These are phyloP conservation scores for Aciculosporium take DNA, from an alignment of 2,329 filamentous ascomycete genomes.

Conservation along the genomic window DNA sequence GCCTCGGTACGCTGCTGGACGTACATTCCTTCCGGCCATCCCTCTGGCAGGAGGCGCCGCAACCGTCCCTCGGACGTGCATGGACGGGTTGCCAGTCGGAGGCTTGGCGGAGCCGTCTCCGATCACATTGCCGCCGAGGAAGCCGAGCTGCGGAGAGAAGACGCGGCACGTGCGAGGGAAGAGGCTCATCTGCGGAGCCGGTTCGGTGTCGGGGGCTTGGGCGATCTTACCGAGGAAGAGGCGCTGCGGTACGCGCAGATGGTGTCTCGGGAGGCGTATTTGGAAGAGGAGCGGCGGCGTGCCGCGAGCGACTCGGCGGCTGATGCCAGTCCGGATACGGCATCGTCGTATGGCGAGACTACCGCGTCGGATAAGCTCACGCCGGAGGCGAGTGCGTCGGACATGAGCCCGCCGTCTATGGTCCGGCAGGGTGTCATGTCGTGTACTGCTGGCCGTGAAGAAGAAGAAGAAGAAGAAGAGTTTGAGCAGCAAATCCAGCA, in stretches of 20 bases:
- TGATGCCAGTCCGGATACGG: constrained; percentile 29
- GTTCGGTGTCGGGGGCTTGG: constrained; percentile 66
- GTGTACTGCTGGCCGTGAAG: constrained; percentile 10
- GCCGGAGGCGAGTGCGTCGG: constrained; percentile 38
- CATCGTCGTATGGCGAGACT: constrained; percentile 27
- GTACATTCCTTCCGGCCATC: constrained; percentile 71
- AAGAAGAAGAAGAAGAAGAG: constrained; percentile 30
- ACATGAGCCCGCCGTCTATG: constrained; percentile 19
- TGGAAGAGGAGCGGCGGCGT: constrained; percentile 41
- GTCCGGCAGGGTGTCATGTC: constrained; percentile 1
- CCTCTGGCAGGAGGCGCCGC: constrained; percentile 64
- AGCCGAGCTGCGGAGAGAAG: constrained; percentile 62
- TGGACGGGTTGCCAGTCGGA: constrained; percentile 33
- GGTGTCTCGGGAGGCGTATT: constrained; percentile 47
- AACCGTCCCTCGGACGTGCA: constrained; percentile 51
- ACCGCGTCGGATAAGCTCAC: constrained; percentile 36
- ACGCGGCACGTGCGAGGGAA: constrained; percentile 51
- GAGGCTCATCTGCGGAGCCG: constrained; percentile 57
- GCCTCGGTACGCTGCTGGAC: constrained; percentile 85
- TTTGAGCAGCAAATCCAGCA: constrained; percentile 49
- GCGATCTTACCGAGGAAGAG: constrained; percentile 51
- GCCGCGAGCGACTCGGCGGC: constrained; percentile 37
- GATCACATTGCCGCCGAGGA: constrained; percentile 81
- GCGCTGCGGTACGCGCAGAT: constrained; percentile 50
- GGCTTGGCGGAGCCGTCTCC: constrained; percentile 53